These are phyloP conservation scores for Nemania sp. DNA, from an alignment of 2,329 filamentous ascomycete species.

Conservation along the genomic window DNA sequence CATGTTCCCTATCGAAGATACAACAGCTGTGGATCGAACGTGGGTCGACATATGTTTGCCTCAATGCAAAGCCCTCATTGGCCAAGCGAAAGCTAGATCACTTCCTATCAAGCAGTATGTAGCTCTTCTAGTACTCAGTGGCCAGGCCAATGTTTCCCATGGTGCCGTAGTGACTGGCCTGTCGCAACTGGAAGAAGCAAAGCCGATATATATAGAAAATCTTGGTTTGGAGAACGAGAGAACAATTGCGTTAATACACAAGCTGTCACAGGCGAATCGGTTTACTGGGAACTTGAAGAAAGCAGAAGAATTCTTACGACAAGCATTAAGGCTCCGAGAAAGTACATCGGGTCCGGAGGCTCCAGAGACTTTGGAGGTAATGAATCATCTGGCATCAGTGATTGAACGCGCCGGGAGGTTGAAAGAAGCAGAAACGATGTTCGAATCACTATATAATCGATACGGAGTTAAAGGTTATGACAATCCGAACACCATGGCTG, in stretches of 20 bases:
- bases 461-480: background rate
- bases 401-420: constrained; percentile 10
- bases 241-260: constrained; percentile 9
- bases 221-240: constrained; percentile 6
- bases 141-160: constrained; percentile 17
- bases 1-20: constrained; percentile 16
- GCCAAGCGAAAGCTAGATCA: constrained; percentile 2
- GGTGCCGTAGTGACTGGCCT: constrained; percentile 5
- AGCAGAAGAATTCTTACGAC: constrained; percentile 7
- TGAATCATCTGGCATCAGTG: constrained; percentile 13
- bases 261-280: constrained; percentile 11
- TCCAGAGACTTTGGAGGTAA: constrained; percentile 1
- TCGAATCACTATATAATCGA: constrained; percentile 1
- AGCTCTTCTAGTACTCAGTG: constrained; percentile 8
- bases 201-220: constrained; percentile 1
- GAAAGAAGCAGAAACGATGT: constrained; percentile 10
- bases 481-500: background rate
- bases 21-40: background rate
- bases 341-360: background rate
- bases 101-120: background rate
- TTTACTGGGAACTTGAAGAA: constrained; percentile 5
- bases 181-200: constrained; percentile 12
- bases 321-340: constrained; percentile 2
- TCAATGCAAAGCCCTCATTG: constrained; percentile 5
- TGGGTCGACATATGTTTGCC: constrained; percentile 15